A percentile compares a stretch with the other conserved stretches of the same genome.
Conservation (phyloP, 345 rosid genomes). For the Eucalyptus sp. region DNA sequence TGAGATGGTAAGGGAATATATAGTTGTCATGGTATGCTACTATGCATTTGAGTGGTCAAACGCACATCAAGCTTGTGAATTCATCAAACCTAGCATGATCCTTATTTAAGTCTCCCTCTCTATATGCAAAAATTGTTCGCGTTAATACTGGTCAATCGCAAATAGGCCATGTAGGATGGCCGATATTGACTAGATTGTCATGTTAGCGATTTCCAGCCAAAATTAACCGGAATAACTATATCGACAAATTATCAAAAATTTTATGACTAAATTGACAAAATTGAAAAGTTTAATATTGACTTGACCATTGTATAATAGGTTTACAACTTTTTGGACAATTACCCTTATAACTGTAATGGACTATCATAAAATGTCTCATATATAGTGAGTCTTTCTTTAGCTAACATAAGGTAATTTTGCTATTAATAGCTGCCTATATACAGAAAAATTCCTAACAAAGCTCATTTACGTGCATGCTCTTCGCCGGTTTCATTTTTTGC, state of each 20-base stretch:
- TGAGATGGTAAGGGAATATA: background rate
- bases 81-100: background rate
- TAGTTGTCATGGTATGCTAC: background rate
- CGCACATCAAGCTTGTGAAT: background rate
- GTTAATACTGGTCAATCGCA: fast-evolving
- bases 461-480: background rate
- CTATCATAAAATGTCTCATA: background rate
- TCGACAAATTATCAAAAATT: background rate
- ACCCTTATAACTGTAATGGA: background rate
- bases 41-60: background rate
- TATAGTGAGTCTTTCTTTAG: background rate
- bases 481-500: too few relatives aligned
- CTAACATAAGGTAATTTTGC: background rate
- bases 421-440: background rate
- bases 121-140: background rate
- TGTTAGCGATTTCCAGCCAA: fast-evolving
- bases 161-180: fast-evolving
- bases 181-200: fast-evolving
- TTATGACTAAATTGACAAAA: too few relatives aligned
- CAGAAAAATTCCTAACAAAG: background rate
- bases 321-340: background rate
- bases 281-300: too few relatives aligned
- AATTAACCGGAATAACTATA: fast-evolving
- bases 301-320: background rate
- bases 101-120: background rate